Evolutionary conservation across 2,329 filamentous ascomycete genomes (phyloP), one percentile per base, ranked within the genome.

Genomic region (Gaeumannomyces sp.): DNA sequence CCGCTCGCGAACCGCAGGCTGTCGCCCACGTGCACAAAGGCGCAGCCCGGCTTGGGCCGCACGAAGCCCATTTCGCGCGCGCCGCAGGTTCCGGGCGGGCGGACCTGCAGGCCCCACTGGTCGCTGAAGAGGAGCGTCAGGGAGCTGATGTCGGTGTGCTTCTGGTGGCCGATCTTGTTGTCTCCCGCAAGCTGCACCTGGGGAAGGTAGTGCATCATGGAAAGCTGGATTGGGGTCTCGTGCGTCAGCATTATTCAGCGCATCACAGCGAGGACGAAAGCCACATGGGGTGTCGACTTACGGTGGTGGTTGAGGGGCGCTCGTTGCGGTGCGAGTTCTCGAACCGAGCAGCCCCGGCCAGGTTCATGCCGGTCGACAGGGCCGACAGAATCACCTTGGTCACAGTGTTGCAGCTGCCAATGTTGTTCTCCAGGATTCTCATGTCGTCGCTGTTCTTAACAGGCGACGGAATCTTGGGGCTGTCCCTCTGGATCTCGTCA

Each of bases 21-120:
- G 76, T 87, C 84, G 66, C 84, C 84, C 22, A 87, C 81, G 72
- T 87, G 82, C 68, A 86, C 77, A 70, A 87, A 78, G 38, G 83
- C 84, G 68, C 76, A 78, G 65, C 82, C 82, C 0, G 73, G 71
- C 69, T 78, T 79, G 62, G 84, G 83, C 65, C 75, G 79, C 13
- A 86, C 81, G 73, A 83, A 85, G 59, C 78, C 78, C 77, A 83
- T 84, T 70, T 80, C 77, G 38, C 76, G 74, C 11, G 76, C 72
- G 25, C 79, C 80, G 60, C 60, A 62, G 38, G 69, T 66, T 14
- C 72, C 72, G 2, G 83, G 83, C 0, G 81, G 80, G 3, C 80
- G 80, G 67, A 85, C 78, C 73, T 87, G 84, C 35, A 86, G 79
- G 8, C 84, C 84, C 80, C 81, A 83, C 73, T 84, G 78, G 73